Conservation (phyloP, 768 basidiomycete species). For the Tylopilus rubrobrunneus region DNA sequence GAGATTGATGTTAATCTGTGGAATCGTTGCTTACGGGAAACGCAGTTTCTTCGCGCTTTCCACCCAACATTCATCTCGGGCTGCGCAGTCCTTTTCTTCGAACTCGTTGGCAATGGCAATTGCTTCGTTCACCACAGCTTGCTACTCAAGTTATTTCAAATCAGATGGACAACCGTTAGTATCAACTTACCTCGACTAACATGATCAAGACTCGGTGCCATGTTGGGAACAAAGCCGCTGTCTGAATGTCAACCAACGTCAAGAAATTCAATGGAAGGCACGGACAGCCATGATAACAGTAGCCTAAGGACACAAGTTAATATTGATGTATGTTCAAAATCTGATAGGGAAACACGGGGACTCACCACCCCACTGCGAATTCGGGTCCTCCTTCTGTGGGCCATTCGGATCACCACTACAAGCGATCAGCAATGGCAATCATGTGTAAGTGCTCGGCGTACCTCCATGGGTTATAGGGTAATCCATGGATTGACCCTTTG, state of each 20-base stretch:
- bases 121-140: conserved; percentile 13
- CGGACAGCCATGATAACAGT: conserved; percentile 17
- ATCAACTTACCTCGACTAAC: conserved; percentile 7
- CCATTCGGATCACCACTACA: conserved; percentile 17
- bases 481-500: conserved; percentile 15
- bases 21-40: conserved; percentile 8
- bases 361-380: conserved; percentile 2
- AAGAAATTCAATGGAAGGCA: background rate
- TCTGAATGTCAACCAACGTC: background rate
- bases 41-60: conserved; percentile 11
- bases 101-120: conserved; percentile 10
- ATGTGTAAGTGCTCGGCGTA: background rate
- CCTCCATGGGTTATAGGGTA: conserved; percentile 14
- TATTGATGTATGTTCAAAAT: background rate
- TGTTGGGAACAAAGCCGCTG: conserved; percentile 14
- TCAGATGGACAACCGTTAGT: background rate
- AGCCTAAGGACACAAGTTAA: conserved; percentile 4
- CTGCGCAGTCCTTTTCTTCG: background rate
- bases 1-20: background rate
- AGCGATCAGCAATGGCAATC: background rate
- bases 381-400: background rate
- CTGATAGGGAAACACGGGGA: background rate
- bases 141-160: background rate
- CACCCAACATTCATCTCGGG: conserved; percentile 5
- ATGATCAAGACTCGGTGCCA: conserved; percentile 14